Base-by-base conservation (phyloP, 1,284 basidiomycete species). In the Cutaneotrichosporon sp. region DNA sequence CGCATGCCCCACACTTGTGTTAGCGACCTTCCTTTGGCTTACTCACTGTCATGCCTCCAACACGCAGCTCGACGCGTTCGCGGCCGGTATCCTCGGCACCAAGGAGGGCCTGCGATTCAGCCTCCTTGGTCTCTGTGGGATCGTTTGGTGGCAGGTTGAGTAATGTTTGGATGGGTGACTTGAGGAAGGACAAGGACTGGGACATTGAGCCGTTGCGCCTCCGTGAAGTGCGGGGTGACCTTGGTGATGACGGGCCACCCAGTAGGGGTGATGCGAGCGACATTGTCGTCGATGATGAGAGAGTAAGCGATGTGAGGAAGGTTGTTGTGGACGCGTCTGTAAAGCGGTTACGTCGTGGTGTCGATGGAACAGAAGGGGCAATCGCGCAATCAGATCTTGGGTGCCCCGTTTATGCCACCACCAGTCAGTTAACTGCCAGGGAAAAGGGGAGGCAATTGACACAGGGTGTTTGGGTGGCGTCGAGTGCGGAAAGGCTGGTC, bases 1-100 rank as follows among this genome's bases (percentile, higher is more conserved):
- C 82, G 63, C 82, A 83, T 7, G 82, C 82, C 5, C 82, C 81
- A 65, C 81, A 83, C 69, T 82, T 70, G 58, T 61, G 60, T 63
- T 34, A 63, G 55, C 30, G 52, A 36, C 31, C 26, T 47, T 36
- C 49, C 16, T 32, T 14, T 56, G 31, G 40, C 31, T n/a, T 13
- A 72, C 77, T 70, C 64, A 80, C 77, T 2, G 77, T 81, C 79
- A 80, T 79, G 22, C 77, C 78, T 30, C 78, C 79, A n/a, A 81
- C 71, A 40, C 73, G 70, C 58, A 81, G 72, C 65, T 80, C 80
- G 50, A 80, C 80, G 22, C 76, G 69, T 61, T 70, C 72, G 14
- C 65, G 51, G 22, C 55, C 22, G 8, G 61, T 61, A 31, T 59
- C 60, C 16, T 42, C 47, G 18, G 55, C 18, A 59, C 34, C 34